Conservation (phyloP, 768 basidiomycete species). For the Chiua virens region DNA sequence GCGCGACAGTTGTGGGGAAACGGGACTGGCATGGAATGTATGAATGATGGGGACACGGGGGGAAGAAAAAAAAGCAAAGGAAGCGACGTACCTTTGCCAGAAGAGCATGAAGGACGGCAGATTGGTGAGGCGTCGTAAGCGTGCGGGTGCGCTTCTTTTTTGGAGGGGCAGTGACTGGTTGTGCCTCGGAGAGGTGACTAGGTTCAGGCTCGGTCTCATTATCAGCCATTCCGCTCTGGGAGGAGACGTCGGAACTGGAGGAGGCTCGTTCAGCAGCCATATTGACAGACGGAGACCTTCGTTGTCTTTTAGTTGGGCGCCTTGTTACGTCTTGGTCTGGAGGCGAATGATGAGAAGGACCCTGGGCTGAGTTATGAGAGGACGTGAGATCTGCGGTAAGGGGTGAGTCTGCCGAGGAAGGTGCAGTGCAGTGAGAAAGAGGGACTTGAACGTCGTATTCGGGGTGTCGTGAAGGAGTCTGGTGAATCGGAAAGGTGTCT, state of each 20-base stretch:
- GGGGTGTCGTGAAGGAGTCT: conserved; percentile 17
- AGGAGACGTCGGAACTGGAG: conserved; percentile 40
- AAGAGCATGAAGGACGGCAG: conserved; percentile 82
- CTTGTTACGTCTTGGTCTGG: conserved; percentile 20
- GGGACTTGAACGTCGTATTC: conserved; percentile 11
- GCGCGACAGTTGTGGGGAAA: conserved; percentile 84
- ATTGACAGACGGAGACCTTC: conserved; percentile 2
- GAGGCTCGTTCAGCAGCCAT: conserved; percentile 29
- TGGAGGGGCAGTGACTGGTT: conserved; percentile 30
- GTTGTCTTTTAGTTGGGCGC: conserved; percentile 23
- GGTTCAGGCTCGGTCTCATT: conserved; percentile 52
- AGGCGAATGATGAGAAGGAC: conserved; percentile 12
- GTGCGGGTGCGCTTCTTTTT: conserved; percentile 81
- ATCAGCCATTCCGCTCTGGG: conserved; percentile 59
- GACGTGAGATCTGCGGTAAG: conserved; percentile 13
- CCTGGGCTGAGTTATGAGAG: conserved; percentile 12
- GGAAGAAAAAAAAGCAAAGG: neutral
- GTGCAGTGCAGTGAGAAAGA: neutral
- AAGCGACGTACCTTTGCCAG: conserved; percentile 68
- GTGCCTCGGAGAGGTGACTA: conserved; percentile 40
- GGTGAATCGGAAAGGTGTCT: conserved; percentile 1
- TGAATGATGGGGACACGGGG: neutral
- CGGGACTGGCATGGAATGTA: conserved; percentile 57
- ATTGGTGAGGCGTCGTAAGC: conserved; percentile 85
- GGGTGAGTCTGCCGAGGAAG: neutral